Conservation (phyloP, 495 filamentous ascomycete genomes). For the Rhizodiscina lignyota region DNA sequence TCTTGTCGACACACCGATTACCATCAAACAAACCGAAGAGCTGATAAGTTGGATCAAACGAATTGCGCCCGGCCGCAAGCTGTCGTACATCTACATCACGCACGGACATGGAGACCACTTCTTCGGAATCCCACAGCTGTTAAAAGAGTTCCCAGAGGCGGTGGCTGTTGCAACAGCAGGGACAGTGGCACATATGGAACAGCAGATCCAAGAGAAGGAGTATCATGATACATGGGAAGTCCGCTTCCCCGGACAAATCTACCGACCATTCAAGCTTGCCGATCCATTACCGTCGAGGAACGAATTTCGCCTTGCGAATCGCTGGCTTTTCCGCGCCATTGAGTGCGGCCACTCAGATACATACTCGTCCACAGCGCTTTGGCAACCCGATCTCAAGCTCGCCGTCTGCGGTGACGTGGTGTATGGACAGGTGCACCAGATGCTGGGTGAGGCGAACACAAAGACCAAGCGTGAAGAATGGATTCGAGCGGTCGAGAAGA, state of each 20-base stretch:
- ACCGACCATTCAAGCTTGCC: conserved; percentile 5
- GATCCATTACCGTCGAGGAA: too few relatives aligned
- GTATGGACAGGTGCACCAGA: conserved; percentile 22
- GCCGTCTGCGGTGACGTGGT: conserved; percentile 21
- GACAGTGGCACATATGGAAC: conserved; percentile 19
- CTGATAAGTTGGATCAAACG: conserved; percentile 18
- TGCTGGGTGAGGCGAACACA: conserved; percentile 17
- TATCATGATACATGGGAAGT: conserved; percentile 9
- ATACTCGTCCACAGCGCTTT: conserved; percentile 15
- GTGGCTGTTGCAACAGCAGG: conserved; percentile 17
- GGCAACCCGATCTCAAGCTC: conserved; percentile 17
- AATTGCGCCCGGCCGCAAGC: conserved; percentile 12
- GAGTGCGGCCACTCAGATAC: conserved; percentile 20
- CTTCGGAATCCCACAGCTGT: conserved; percentile 19
- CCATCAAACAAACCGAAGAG: conserved; percentile 5
- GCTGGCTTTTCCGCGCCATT: conserved; percentile 16
- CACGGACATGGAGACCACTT: conserved; percentile 33
- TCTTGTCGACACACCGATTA: conserved; percentile 19
- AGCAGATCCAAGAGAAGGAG: conserved; percentile 8
- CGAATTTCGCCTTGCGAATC: too few relatives aligned
- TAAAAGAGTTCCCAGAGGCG: conserved; percentile 16
- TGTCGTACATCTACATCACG: conserved; percentile 26
- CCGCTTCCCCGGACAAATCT: conserved; percentile 13
- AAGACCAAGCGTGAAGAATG: conserved; percentile 15
- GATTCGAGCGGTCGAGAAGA: conserved; percentile 18